Percentiles rank a stretch among this genome's conserved stretches.
phyloP scores from a whole-genome alignment of 2,329 filamentous ascomycete species.

The Aspergillus transmontanensis region DNA sequence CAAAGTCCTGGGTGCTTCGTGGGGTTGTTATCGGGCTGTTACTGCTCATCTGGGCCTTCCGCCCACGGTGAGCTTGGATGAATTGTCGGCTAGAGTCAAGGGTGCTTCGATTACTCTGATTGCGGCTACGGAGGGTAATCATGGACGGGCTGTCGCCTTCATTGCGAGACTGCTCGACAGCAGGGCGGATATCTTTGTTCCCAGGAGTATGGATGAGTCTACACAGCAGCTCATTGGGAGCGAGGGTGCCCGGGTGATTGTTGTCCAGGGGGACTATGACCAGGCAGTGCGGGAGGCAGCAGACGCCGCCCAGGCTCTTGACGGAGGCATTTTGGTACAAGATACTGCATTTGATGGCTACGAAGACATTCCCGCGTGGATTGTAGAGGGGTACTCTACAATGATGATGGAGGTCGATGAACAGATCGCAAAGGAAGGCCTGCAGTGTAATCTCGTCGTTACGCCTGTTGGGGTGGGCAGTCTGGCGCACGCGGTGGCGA shows the following conservation, averaged over 20 bases:
- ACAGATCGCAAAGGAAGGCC: slow-evolving; percentile 53
- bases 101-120: slow-evolving; percentile 50
- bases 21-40: slow-evolving; percentile 67
- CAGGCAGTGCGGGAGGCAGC: slow-evolving; percentile 57
- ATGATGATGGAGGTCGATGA: slow-evolving; percentile 69
- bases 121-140: slow-evolving; percentile 75
- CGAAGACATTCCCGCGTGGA: slow-evolving; percentile 69
- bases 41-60: slow-evolving; percentile 48
- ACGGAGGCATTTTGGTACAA: slow-evolving; percentile 61
- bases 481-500: slow-evolving; percentile 68
- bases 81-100: slow-evolving; percentile 42
- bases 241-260: slow-evolving; percentile 65
- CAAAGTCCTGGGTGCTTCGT: slow-evolving; percentile 79
- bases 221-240: slow-evolving; percentile 58
- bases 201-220: slow-evolving; percentile 56
- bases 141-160: slow-evolving; percentile 70
- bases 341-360: slow-evolving; percentile 71
- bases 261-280: slow-evolving; percentile 66
- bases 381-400: slow-evolving; percentile 76
- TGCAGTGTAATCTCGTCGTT: slow-evolving; percentile 56
- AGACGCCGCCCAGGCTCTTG: slow-evolving; percentile 36
- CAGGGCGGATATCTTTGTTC: slow-evolving; percentile 63
- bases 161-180: slow-evolving; percentile 66
- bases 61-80: slow-evolving; percentile 45
- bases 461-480: slow-evolving; percentile 73